A percentile compares a stretch with the other conserved stretches of the same genome.
Conservation (phyloP, 148 eudicot genomes). For the Rheum nobile region DNA sequence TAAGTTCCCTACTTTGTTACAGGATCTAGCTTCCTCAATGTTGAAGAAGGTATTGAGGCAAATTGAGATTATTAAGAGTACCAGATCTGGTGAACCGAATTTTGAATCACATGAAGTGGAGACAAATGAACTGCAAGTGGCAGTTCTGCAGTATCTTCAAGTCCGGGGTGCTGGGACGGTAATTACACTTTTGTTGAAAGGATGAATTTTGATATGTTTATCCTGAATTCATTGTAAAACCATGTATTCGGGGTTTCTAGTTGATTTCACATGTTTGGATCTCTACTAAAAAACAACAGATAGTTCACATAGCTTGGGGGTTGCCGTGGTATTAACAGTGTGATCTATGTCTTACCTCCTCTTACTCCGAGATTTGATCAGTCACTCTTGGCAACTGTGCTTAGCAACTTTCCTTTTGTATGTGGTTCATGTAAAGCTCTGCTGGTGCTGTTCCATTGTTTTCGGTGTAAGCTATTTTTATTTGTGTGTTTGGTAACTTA, state of each 20-base stretch:
- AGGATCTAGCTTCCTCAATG: slow-evolving; percentile 70
- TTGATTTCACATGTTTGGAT: not conserved
- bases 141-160: slow-evolving; percentile 70
- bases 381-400: not conserved
- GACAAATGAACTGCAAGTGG: slow-evolving; percentile 74
- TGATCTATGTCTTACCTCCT: not conserved
- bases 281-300: not conserved
- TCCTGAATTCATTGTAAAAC: not conserved
- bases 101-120: slow-evolving; percentile 87
- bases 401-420: not conserved
- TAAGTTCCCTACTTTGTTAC: slow-evolving; percentile 11
- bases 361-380: not conserved
- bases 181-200: slow-evolving; percentile 8
- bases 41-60: slow-evolving; percentile 71
- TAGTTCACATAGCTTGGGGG: not conserved
- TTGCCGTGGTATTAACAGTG: not conserved
- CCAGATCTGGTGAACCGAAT: slow-evolving; percentile 82
- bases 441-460: not conserved
- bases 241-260: not conserved
- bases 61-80: slow-evolving; percentile 67
- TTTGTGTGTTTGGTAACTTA: not conserved
- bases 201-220: not conserved
- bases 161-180: slow-evolving; percentile 87
- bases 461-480: not conserved
- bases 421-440: slow-evolving; percentile 6